Evolutionary conservation across 768 basidiomycete genomes (phyloP).

Genomic region (Pholiota molesta): DNA sequence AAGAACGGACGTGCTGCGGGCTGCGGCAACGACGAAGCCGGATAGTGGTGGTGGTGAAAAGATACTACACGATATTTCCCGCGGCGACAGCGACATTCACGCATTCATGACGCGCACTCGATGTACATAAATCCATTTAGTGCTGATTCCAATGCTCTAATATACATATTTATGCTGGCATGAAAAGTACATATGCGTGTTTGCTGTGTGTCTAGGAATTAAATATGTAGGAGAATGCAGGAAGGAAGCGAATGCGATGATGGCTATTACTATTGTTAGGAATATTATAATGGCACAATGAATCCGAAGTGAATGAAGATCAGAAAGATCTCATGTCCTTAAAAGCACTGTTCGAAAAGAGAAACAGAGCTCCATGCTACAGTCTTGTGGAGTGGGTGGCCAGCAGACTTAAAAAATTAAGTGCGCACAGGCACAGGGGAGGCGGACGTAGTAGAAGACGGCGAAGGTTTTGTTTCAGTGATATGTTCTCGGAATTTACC

Average conservation of each 20-base stretch:
- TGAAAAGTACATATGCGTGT: slow-evolving; percentile 9
- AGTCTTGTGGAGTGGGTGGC: not conserved
- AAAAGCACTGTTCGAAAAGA: not conserved
- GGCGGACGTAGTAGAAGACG: slow-evolving; percentile 31
- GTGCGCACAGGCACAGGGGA: slow-evolving; percentile 33
- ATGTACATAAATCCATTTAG: slow-evolving; percentile 13
- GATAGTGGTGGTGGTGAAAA: slow-evolving; percentile 3
- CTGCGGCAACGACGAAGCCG: slow-evolving; percentile 12
- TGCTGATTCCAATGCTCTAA: slow-evolving; percentile 8
- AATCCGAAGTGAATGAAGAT: not conserved
- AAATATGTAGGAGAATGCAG: slow-evolving; percentile 1
- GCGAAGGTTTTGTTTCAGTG: slow-evolving; percentile 23
- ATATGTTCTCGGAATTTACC: slow-evolving; percentile 39
- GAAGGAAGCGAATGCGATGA: not conserved
- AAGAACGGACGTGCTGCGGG: slow-evolving; percentile 10
- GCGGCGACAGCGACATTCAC: slow-evolving; percentile 20
- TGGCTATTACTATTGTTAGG: not conserved
- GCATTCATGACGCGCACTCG: slow-evolving; percentile 19
- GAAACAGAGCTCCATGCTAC: not conserved
- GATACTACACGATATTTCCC: slow-evolving; percentile 26
- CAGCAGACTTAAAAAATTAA: slow-evolving; percentile 15
- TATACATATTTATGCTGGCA: slow-evolving; percentile 17
- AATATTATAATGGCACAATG: slow-evolving; percentile 14
- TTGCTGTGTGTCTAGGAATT: not conserved
- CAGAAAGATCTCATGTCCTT: not conserved